These are phyloP conservation scores for Ophiostoma sp. DNA, from an alignment of 2,329 filamentous ascomycete genomes.

Conservation along the genomic window DNA sequence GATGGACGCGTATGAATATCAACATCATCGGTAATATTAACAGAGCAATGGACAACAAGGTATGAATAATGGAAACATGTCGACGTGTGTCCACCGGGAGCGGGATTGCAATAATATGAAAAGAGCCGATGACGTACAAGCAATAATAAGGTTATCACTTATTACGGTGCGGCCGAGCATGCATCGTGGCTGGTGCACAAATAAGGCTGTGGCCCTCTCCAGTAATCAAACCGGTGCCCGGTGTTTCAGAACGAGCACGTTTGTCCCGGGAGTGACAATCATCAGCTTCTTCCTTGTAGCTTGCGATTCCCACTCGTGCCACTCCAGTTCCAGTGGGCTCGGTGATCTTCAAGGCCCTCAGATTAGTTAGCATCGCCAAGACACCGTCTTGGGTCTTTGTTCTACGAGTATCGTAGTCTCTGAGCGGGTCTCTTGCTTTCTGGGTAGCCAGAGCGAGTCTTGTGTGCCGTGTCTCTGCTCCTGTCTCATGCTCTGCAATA, in stretches of 20 bases:
- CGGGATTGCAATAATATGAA: too few species aligned
- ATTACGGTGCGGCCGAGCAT: too few species aligned
- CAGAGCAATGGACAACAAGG: too few species aligned
- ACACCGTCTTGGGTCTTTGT: neutral
- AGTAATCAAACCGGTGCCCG: neutral
- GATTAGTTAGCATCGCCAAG: neutral
- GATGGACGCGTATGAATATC: too few species aligned
- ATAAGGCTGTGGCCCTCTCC: neutral
- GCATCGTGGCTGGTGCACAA: neutral
- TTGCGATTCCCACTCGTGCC: neutral
- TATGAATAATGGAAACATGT: too few species aligned
- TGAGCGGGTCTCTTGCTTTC: neutral
- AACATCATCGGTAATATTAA: too few species aligned
- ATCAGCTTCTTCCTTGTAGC: too few species aligned
- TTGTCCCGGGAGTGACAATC: neutral
- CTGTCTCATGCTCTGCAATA: neutral
- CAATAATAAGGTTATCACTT: neutral
- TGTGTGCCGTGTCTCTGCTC: neutral
- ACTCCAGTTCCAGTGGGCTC: neutral
- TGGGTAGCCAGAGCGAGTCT: neutral
- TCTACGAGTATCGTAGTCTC: neutral
- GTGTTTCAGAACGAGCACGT: conserved; percentile 1
- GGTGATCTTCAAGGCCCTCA: neutral
- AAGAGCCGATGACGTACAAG: too few species aligned
- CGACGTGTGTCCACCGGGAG: too few species aligned